These are phyloP conservation scores for Hypoxylon perforatum DNA, from an alignment of 495 filamentous ascomycete genomes.

Conservation along the genomic window DNA sequence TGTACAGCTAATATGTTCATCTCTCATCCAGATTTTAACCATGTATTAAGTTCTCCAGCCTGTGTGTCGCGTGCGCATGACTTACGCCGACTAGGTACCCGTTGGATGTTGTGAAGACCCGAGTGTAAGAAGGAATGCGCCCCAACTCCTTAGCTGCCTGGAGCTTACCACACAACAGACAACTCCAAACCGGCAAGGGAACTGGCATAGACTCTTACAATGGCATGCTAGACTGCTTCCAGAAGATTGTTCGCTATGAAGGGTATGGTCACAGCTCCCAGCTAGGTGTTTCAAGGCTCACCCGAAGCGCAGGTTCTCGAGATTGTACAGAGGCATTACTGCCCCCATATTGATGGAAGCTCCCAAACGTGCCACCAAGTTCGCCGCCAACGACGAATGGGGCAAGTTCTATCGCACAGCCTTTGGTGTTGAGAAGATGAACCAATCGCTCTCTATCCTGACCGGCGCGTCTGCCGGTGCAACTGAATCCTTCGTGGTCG, in stretches of 20 bases:
- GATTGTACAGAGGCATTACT: constrained; percentile 93
- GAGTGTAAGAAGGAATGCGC: constrained; percentile 74
- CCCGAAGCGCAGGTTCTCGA: constrained; percentile 70
- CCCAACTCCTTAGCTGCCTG: constrained; percentile 8
- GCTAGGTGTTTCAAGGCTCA: constrained; percentile 15
- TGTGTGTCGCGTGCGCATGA: constrained; percentile 59
- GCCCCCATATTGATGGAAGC: constrained; percentile 99
- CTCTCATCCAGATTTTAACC: constrained; percentile 20
- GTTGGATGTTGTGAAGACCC: constrained; percentile 96
- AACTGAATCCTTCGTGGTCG: constrained; percentile 94
- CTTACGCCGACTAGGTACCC: constrained; percentile 84
- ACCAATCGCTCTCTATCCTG: constrained; percentile 84
- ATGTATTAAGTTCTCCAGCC: constrained; percentile 34
- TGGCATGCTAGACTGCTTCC: constrained; percentile 97
- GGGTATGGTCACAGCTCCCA: constrained; percentile 67
- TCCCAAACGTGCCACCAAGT: constrained; percentile 97
- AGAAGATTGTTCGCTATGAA: constrained; percentile 94
- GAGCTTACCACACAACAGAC: constrained; percentile 64
- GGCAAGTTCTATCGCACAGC: constrained; percentile 86
- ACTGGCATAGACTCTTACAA: constrained; percentile 84
- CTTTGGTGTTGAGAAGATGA: constrained; percentile 89
- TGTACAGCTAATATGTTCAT: constrained; percentile 23
- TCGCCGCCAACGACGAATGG: constrained; percentile 99
- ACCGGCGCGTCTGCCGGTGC: constrained; percentile 95
- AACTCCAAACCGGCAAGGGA: constrained; percentile 81